phyloP scores from a whole-genome alignment of 805 yeast species.

The Candida multigemmis region DNA sequence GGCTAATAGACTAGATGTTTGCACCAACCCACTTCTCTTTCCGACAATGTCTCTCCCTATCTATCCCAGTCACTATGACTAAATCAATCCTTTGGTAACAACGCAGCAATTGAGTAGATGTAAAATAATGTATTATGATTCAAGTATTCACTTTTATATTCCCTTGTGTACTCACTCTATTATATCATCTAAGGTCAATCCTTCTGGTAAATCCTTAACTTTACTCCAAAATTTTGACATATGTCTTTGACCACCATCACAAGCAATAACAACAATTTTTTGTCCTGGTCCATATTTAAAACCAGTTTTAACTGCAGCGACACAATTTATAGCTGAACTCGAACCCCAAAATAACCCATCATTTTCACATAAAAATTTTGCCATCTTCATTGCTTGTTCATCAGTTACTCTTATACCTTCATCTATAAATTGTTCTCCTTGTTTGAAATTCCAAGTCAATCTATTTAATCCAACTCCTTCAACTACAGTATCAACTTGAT shows the following conservation, averaged over 20 bases:
- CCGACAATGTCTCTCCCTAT: background rate
- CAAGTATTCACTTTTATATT: no score
- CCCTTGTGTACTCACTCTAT: constrained; percentile 3
- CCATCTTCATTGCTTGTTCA: constrained; percentile 80
- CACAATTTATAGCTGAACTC: constrained; percentile 90
- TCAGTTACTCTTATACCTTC: constrained; percentile 77
- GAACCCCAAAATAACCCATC: constrained; percentile 93
- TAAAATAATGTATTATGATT: no score
- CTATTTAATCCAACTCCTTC: constrained; percentile 94
- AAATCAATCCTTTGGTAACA: constrained; percentile 3
- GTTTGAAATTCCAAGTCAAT: constrained; percentile 69
- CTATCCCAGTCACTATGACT: background rate
- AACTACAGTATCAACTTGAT: constrained; percentile 89
- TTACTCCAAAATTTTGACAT: constrained; percentile 86
- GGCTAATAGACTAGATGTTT: no score
- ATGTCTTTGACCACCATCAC: constrained; percentile 90
- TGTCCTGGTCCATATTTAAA: constrained; percentile 45
- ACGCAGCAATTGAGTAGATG: no score
- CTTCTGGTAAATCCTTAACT: constrained; percentile 35
- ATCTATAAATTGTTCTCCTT: constrained; percentile 64
- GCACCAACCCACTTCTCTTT: no score
- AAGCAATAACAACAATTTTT: constrained; percentile 73
- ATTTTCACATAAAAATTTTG: constrained; percentile 64
- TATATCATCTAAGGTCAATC: constrained; percentile 27
- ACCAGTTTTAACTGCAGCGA: constrained; percentile 63